Conservation (phyloP, 257 asterid species). For the Orobanche coerulescens region DNA sequence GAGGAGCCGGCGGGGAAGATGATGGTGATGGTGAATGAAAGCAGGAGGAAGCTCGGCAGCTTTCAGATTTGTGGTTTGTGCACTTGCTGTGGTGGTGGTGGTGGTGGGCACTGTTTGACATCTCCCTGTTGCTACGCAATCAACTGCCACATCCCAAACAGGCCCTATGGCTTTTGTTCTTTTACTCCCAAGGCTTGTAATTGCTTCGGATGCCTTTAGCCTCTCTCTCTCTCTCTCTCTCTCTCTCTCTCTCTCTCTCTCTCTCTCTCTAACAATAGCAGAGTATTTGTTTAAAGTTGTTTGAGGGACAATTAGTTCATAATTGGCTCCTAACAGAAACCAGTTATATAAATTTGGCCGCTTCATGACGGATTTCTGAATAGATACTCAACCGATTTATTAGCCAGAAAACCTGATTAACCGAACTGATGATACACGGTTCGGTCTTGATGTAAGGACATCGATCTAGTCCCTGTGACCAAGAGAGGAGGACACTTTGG, state of each 20-base stretch:
- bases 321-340: too few species aligned
- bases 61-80: constrained; percentile 71
- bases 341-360: too few species aligned
- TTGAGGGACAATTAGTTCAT: too few species aligned
- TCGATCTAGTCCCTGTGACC: too few species aligned
- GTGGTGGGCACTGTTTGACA: constrained; percentile 47
- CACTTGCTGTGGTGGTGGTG: constrained; percentile 69
- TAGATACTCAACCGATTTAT: too few species aligned
- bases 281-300: too few species aligned
- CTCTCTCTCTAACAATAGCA: background rate
- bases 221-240: too few species aligned
- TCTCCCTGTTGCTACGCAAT: constrained; percentile 86
- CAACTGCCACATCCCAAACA: constrained; percentile 79
- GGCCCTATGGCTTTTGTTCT: constrained; percentile 79
- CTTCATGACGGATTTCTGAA: too few species aligned
- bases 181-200: constrained; percentile 77
- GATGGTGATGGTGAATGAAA: constrained; percentile 47
- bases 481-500: too few species aligned
- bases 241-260: constrained; percentile 7
- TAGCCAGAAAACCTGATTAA: too few species aligned
- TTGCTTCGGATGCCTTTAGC: constrained; percentile 47
- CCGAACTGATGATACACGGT: too few species aligned
- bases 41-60: constrained; percentile 61
- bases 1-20: constrained; percentile 45
- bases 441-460: too few species aligned